Evolutionary conservation across 768 basidiomycete genomes (phyloP).

Genomic region (Gyrodon lividus): DNA sequence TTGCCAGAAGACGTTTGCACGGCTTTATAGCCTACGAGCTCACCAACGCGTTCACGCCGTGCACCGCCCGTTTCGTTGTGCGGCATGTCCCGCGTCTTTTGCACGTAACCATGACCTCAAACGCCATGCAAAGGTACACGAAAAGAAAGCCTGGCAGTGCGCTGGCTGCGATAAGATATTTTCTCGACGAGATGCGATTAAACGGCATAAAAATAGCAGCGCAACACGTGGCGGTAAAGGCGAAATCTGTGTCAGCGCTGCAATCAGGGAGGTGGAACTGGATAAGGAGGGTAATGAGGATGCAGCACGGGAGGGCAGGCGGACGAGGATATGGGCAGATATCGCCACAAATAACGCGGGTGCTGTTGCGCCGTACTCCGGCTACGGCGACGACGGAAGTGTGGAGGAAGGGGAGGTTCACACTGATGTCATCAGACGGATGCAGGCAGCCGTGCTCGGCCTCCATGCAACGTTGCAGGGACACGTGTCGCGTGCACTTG

Average conservation of each 20-base stretch:
- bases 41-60: slow-evolving; percentile 68
- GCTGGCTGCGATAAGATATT: slow-evolving; percentile 72
- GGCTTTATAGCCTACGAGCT: slow-evolving; percentile 65
- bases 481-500: slow-evolving; percentile 56
- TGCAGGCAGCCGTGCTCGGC: slow-evolving; percentile 51
- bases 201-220: slow-evolving; percentile 68
- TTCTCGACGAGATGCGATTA: slow-evolving; percentile 76
- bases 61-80: slow-evolving; percentile 66
- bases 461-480: slow-evolving; percentile 57
- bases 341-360: slow-evolving; percentile 41
- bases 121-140: slow-evolving; percentile 72
- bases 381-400: slow-evolving; percentile 23
- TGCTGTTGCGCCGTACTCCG: slow-evolving; percentile 4
- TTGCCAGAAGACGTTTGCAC: slow-evolving; percentile 69
- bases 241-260: slow-evolving; percentile 54
- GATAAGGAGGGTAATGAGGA: slow-evolving; percentile 39
- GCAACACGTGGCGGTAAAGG: slow-evolving; percentile 50
- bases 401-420: slow-evolving; percentile 66
- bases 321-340: slow-evolving; percentile 64
- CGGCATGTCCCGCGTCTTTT: slow-evolving; percentile 69
- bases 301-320: slow-evolving; percentile 52
- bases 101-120: slow-evolving; percentile 78
- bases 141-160: slow-evolving; percentile 72
- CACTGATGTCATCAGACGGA: slow-evolving; percentile 43
- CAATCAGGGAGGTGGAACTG: slow-evolving; percentile 59